Conservation (phyloP, 2,329 filamentous ascomycete genomes). For the Colletotrichum brevisporum region DNA sequence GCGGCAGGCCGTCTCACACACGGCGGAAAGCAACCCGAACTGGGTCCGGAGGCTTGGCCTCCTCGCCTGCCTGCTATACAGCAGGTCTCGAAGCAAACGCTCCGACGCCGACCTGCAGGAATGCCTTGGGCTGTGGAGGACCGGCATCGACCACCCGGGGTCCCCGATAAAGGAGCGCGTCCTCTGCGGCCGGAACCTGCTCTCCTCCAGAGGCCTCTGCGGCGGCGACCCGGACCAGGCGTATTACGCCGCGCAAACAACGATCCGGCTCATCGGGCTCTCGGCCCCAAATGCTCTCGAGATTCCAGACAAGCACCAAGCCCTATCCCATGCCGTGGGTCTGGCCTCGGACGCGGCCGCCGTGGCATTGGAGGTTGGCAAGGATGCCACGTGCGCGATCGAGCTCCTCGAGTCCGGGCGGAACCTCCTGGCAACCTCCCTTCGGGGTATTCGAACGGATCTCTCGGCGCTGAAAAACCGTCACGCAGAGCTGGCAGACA, state of each 20-base stretch:
- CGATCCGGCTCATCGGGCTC: neutral
- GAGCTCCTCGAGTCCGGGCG: neutral
- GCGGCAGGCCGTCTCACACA: neutral
- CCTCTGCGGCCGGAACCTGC: too few relatives aligned
- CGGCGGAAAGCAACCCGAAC: neutral
- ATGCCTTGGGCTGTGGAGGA: too few relatives aligned
- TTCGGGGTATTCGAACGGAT: neutral
- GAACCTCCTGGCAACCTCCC: neutral
- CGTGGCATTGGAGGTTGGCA: neutral
- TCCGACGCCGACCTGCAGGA: too few relatives aligned
- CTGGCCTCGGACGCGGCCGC: neutral
- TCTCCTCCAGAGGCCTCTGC: neutral
- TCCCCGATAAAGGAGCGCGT: too few relatives aligned
- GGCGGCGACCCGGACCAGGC: neutral
- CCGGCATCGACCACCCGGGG: too few relatives aligned
- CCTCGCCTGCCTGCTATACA: neutral
- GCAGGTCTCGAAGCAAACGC: neutral
- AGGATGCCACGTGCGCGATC: neutral
- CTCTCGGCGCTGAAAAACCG: neutral
- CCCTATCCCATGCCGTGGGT: neutral
- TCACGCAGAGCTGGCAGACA: neutral
- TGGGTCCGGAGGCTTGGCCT: neutral
- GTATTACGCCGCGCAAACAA: neutral
- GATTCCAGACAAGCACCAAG: neutral
- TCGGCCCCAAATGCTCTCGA: neutral